Conservation (phyloP, 768 basidiomycete species). For the Podaxis pistillaris region DNA sequence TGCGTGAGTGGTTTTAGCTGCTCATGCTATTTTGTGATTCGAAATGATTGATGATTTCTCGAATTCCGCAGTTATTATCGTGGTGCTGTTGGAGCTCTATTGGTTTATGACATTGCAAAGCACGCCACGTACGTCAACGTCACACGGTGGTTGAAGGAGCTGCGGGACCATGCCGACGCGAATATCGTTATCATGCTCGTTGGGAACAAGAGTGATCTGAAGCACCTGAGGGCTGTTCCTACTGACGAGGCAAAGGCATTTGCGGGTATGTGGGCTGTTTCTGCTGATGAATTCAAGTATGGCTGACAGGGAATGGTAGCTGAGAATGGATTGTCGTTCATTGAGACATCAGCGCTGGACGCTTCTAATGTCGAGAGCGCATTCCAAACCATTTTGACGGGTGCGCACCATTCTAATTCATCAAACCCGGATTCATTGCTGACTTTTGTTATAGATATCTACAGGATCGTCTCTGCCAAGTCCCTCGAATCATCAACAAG, state of each 20-base stretch:
- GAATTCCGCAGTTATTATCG: conserved; percentile 79
- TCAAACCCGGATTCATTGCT: neutral
- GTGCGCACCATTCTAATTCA: conserved; percentile 39
- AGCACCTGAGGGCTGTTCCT: conserved; percentile 93
- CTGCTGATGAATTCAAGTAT: neutral
- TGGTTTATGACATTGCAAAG: conserved; percentile 94
- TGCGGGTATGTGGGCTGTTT: conserved; percentile 53
- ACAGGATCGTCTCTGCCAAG: conserved; percentile 96
- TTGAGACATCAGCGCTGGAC: conserved; percentile 99
- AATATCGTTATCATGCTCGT: conserved; percentile 96
- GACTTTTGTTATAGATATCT: conserved; percentile 68
- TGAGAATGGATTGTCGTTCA: conserved; percentile 91
- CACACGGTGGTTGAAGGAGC: conserved; percentile 94
- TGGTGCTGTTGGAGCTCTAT: conserved; percentile 89
- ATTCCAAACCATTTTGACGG: conserved; percentile 95
- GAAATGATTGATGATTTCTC: neutral
- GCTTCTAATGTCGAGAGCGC: conserved; percentile 97
- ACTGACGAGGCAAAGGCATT: conserved; percentile 97
- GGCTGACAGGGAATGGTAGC: conserved; percentile 40
- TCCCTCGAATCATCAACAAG: conserved; percentile 82
- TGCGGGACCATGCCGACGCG: conserved; percentile 91
- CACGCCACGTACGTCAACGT: conserved; percentile 94
- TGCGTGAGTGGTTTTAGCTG: conserved; percentile 55
- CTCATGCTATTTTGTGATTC: neutral
- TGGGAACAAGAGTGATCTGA: conserved; percentile 99